A percentile compares a stretch with the other conserved stretches of the same genome.
phyloP scores from a whole-genome alignment of 2,329 filamentous ascomycete species.

The Graphium sp. region DNA sequence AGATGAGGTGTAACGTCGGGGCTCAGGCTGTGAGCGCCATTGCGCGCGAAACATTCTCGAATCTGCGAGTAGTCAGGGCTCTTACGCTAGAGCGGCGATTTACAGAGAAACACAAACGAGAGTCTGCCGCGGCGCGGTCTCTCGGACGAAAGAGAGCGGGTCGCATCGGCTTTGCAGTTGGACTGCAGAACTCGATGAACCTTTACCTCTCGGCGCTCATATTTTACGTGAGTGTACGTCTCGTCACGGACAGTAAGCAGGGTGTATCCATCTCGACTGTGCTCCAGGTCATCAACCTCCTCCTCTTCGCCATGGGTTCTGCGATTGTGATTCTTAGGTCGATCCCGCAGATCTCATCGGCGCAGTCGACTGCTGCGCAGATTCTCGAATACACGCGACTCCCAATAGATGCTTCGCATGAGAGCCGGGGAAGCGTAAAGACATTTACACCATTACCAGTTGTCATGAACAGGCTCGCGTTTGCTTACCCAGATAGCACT shows the following conservation, averaged over 20 bases:
- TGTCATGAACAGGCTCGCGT: conserved; percentile 35
- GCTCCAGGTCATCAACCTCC: conserved; percentile 60
- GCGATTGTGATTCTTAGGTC: conserved; percentile 52
- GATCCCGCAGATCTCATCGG: conserved; percentile 66
- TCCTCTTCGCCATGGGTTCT: conserved; percentile 70
- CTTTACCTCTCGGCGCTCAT: conserved; percentile 61
- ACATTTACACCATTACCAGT: conserved; percentile 24
- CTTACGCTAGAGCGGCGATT: conserved; percentile 63
- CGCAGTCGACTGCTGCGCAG: conserved; percentile 54
- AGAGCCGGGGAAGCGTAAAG: conserved; percentile 26
- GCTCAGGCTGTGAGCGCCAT: conserved; percentile 36
- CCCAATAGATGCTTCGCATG: conserved; percentile 33
- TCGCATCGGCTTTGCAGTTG: conserved; percentile 56
- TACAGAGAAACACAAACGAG: conserved; percentile 37
- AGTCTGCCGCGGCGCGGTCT: conserved; percentile 31
- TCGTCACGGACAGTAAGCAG: conserved; percentile 27
- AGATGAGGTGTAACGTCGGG: conserved; percentile 47
- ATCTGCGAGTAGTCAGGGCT: conserved; percentile 63
- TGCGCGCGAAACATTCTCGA: conserved; percentile 49
- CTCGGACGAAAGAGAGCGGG: conserved; percentile 49
- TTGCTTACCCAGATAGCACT: conserved; percentile 49
- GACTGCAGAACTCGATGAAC: conserved; percentile 57
- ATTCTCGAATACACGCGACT: conserved; percentile 56
- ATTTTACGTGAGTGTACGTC: conserved; percentile 63
- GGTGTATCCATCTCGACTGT: conserved; percentile 37